Evolutionary conservation across 352 stramenopile genomes (phyloP), one percentile per base, ranked within the genome.

Genomic region (Globisporangium perplexum): DNA sequence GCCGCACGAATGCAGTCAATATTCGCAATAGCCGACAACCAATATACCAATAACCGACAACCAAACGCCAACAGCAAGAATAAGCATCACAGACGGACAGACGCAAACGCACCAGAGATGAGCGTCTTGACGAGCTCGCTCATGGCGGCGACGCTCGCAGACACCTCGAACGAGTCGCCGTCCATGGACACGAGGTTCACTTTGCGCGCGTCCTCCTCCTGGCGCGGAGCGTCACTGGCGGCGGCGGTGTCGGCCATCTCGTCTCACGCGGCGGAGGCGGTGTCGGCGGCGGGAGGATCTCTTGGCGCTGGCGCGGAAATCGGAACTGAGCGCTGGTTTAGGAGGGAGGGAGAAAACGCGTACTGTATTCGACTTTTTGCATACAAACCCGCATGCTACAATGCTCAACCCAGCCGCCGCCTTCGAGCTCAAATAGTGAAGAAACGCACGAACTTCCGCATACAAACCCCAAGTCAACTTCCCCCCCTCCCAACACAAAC

Each of bases 121-220:
- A 98, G 98, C 44, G 90, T 97, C 73, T 98, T 98, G 43, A 99
- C 96, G 33, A 99, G 83, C 67, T 99, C 96, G 42, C 85, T 98
- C 95, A 99, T 98, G 70, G 90, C 88, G 5, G 96, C 96, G 49
- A 99, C 93, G 41, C 78, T 86, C 26, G 87, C 79, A 43, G 91
- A 77, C 33, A 99, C 91, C 62, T 97, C 78, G 74, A 99, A 99
- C 60, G 82, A 88, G 65, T 99, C 95, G 59, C 96, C 97, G 63
- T 99, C 96, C 80, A 98, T 97, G 14, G 79, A 94, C 31, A 92
- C 81, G 22, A 94, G 61, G 69, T 86, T 90, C 49, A 93, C 83
- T 65, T 90, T 92, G 71, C 77, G 82, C 47, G 72, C 52, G 60
- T 92, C 81, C 58, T 93, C 83, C 72, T 87, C 75, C 60, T 81